Percentiles rank a stretch among this genome's conserved stretches.
Evolutionary conservation across 2,329 filamentous ascomycete species (phyloP).

Genomic region (Mycosphaerella sp.): DNA sequence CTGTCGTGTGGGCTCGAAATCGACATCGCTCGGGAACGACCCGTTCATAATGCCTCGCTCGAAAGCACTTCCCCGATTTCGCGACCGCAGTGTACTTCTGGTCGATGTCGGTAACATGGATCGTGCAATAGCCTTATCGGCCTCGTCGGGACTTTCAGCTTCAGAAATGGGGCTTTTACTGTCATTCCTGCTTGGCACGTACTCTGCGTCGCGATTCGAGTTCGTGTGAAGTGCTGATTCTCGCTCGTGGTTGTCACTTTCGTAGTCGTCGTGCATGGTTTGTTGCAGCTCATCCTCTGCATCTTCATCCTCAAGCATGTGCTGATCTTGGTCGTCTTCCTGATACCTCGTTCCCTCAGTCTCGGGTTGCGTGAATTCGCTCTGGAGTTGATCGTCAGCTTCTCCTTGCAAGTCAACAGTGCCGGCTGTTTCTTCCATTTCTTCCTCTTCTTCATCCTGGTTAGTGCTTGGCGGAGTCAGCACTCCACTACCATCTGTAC

Average conservation of each 20-base stretch:
- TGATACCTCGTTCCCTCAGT: slow-evolving; percentile 25
- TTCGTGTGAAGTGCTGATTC: not conserved
- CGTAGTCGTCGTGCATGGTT: slow-evolving; percentile 7
- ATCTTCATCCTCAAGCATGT: slow-evolving; percentile 15
- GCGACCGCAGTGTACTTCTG: not conserved
- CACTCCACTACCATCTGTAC: slow-evolving; percentile 28
- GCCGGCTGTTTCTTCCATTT: slow-evolving; percentile 11
- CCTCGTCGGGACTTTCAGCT: not conserved
- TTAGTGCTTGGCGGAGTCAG: slow-evolving; percentile 33
- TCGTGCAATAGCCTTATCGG: not conserved
- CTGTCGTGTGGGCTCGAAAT: slow-evolving; percentile 4
- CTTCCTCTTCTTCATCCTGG: slow-evolving; percentile 20
- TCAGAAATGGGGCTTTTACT: slow-evolving; percentile 18
- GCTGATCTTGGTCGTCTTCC: slow-evolving; percentile 15
- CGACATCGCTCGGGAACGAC: slow-evolving; percentile 6
- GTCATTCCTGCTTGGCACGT: slow-evolving; percentile 8
- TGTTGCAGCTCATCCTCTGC: slow-evolving; percentile 5
- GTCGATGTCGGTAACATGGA: not conserved
- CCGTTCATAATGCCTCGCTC: slow-evolving; percentile 10
- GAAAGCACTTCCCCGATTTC: not conserved
- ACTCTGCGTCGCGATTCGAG: slow-evolving; percentile 3
- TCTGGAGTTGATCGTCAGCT: slow-evolving; percentile 17
- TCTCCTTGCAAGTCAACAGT: slow-evolving; percentile 11
- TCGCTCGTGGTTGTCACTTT: not conserved
- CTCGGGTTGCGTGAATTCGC: slow-evolving; percentile 26